Conservation (phyloP, 192 early-diverging fungal genomes). For the Phlyctochytrium bullatum region DNA sequence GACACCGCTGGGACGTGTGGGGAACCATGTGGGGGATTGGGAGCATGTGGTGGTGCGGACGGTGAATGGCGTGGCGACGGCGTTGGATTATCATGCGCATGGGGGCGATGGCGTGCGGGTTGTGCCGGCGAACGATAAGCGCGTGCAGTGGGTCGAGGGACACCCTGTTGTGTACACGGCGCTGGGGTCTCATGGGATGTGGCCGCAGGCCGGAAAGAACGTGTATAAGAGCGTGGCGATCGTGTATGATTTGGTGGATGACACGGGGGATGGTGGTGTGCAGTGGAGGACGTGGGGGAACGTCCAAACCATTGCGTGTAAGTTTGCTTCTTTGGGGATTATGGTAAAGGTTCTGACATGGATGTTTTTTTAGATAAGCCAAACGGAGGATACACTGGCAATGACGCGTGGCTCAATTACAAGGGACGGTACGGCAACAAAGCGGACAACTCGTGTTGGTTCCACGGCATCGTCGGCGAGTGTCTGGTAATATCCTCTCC, state of each 20-base stretch:
- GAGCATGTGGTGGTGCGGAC: slow-evolving; percentile 10
- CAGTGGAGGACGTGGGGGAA: slow-evolving; percentile 8
- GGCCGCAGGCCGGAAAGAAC: slow-evolving; percentile 4
- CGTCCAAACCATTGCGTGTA: slow-evolving; percentile 1
- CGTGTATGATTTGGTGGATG: slow-evolving; percentile 12
- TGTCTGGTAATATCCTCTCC: no score
- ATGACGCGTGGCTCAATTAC: slow-evolving; percentile 3
- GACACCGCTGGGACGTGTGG: background rate
- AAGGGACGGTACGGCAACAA: slow-evolving; percentile 3
- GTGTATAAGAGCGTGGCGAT: slow-evolving; percentile 3
- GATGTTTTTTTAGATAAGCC: background rate
- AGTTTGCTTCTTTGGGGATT: background rate
- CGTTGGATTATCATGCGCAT: slow-evolving; percentile 9
- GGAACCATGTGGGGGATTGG: slow-evolving; percentile 8
- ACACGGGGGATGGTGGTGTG: slow-evolving; percentile 7
- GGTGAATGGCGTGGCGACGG: background rate
- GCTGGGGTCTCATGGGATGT: slow-evolving; percentile 11
- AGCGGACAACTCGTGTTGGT: background rate
- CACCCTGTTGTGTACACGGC: slow-evolving; percentile 19
- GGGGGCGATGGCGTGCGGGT: background rate
- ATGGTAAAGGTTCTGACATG: no score
- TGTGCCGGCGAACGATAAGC: background rate
- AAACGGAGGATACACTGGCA: slow-evolving; percentile 10
- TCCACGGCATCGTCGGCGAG: slow-evolving; percentile 4
- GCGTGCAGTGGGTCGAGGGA: background rate